A percentile compares a stretch with the other conserved stretches of the same genome.
Conservation (phyloP, 768 basidiomycete genomes). For the Collybia sp. region DNA sequence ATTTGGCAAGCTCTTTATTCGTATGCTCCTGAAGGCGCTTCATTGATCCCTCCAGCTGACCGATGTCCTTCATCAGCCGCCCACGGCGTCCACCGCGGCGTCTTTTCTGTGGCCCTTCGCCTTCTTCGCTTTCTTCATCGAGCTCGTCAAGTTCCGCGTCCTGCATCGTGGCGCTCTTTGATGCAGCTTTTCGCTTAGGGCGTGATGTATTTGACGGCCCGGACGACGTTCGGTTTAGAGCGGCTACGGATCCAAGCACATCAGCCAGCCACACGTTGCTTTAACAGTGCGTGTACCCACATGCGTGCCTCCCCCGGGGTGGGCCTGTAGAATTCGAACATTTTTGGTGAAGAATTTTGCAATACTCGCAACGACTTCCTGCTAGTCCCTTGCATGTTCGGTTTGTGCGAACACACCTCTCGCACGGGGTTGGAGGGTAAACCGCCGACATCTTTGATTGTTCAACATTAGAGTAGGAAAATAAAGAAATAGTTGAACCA, state of each 20-base stretch:
- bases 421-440: slow-evolving; percentile 36
- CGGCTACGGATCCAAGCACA: slow-evolving; percentile 7
- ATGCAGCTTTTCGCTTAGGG: slow-evolving; percentile 18
- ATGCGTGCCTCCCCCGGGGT: slow-evolving; percentile 34
- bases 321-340: slow-evolving; percentile 42
- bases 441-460: slow-evolving; percentile 13
- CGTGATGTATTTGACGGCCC: slow-evolving; percentile 11
- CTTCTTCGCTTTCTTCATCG: slow-evolving; percentile 24
- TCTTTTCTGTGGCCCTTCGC: slow-evolving; percentile 29
- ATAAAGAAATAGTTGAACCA: not conserved
- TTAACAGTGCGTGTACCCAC: slow-evolving; percentile 14
- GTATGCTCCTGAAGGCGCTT: slow-evolving; percentile 27
- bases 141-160: slow-evolving; percentile 30
- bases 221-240: slow-evolving; percentile 1
- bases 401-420: slow-evolving; percentile 38
- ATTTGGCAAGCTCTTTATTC: slow-evolving; percentile 29
- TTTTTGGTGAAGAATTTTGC: slow-evolving; percentile 41
- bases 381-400: slow-evolving; percentile 37
- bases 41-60: slow-evolving; percentile 29
- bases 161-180: slow-evolving; percentile 21
- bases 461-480: not conserved
- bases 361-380: slow-evolving; percentile 40
- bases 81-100: slow-evolving; percentile 19
- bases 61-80: slow-evolving; percentile 26
- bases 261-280: slow-evolving; percentile 1